These are phyloP conservation scores for Neofusicoccum laricinum DNA, from an alignment of 2,329 filamentous ascomycete species.

Conservation along the genomic window DNA sequence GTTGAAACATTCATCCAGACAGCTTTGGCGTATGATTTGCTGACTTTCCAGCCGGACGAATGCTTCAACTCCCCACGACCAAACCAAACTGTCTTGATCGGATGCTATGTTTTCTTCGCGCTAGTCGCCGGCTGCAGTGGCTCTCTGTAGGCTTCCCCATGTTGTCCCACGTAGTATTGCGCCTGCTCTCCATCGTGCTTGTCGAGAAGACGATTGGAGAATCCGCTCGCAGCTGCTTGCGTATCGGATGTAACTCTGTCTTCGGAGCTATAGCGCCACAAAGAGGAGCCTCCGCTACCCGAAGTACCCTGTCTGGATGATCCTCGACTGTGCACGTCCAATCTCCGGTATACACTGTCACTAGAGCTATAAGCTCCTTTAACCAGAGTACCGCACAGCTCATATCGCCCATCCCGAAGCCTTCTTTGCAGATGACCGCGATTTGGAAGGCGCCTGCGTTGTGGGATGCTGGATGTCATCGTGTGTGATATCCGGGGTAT, in stretches of 20 bases:
- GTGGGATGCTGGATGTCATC: neutral
- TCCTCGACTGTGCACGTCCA: neutral
- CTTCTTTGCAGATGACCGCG: constrained; percentile 12
- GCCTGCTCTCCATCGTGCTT: neutral
- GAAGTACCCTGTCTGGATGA: neutral
- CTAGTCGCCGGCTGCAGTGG: no score
- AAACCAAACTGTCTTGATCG: no score
- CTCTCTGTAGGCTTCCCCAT: neutral
- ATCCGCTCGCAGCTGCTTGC: no score
- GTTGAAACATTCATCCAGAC: no score
- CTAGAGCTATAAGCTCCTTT: neutral
- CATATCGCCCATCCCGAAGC: constrained; percentile 19
- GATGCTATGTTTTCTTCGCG: no score
- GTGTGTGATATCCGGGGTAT: constrained; percentile 22
- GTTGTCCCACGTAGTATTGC: neutral
- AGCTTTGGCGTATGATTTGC: no score
- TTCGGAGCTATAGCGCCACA: no score
- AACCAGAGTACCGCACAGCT: neutral
- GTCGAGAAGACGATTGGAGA: neutral
- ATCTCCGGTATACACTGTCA: no score
- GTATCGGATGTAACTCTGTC: neutral
- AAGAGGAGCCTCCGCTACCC: neutral
- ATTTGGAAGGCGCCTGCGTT: neutral
- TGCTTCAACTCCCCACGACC: no score
- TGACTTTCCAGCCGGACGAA: no score